phyloP scores from a whole-genome alignment of 805 yeast genomes.

The Naumovozyma dairenensis region DNA sequence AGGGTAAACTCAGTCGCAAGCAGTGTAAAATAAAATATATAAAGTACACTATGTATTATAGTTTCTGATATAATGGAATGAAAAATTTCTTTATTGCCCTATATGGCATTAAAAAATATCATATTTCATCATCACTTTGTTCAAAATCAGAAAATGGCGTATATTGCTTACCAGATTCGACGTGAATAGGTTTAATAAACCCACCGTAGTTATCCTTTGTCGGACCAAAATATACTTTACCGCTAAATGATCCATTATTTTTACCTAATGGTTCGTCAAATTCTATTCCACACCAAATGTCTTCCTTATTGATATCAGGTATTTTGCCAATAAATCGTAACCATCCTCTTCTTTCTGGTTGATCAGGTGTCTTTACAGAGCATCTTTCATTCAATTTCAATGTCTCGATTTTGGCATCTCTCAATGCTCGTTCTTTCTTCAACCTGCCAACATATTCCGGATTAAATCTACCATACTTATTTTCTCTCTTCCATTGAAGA shows the following conservation, averaged over 20 bases:
- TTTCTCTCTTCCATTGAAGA: slow-evolving; percentile 62
- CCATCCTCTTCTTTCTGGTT: slow-evolving; percentile 49
- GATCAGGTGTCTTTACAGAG: slow-evolving; percentile 26
- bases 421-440: slow-evolving; percentile 17
- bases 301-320: slow-evolving; percentile 39
- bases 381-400: slow-evolving; percentile 47
- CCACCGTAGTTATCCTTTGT: slow-evolving; percentile 53
- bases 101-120: too few species aligned
- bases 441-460: slow-evolving; percentile 35
- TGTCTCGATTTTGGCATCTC: slow-evolving; percentile 25
- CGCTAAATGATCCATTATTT: slow-evolving; percentile 69
- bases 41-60: too few species aligned
- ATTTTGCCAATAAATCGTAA: slow-evolving; percentile 63
- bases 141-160: slow-evolving; percentile 38
- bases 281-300: slow-evolving; percentile 74
- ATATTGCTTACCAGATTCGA: slow-evolving; percentile 53
- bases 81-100: too few species aligned
- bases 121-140: slow-evolving; percentile 34
- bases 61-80: too few species aligned
- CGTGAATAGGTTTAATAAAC: slow-evolving; percentile 59
- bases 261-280: slow-evolving; percentile 83
- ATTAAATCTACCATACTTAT: slow-evolving; percentile 64
- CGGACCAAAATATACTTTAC: slow-evolving; percentile 49
- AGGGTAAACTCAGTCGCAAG: too few species aligned
- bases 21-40: too few species aligned